Evolutionary conservation across 257 asterid genomes (phyloP).

Genomic region (Nicotiana undulata): DNA sequence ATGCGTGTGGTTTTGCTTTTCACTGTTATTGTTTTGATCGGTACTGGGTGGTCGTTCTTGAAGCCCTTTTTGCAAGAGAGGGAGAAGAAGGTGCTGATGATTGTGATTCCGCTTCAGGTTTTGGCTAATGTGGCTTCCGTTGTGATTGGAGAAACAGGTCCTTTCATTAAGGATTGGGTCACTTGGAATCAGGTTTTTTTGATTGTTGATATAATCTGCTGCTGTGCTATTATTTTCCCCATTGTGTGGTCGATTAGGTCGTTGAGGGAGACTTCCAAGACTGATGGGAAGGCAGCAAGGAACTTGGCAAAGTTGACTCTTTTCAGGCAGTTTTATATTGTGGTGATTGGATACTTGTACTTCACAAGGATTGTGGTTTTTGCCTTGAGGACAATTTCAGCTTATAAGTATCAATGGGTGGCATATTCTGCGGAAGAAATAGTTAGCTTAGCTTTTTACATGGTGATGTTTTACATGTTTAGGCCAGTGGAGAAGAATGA

Average conservation of each 20-base stretch:
- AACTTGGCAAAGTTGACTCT: constrained; percentile 80
- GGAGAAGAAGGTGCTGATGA: constrained; percentile 97
- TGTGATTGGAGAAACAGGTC: constrained; percentile 97
- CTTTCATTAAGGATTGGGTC: constrained; percentile 87
- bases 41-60: constrained; percentile 92
- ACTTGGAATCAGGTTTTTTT: constrained; percentile 91
- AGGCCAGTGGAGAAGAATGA: constrained; percentile 89
- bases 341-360: constrained; percentile 88
- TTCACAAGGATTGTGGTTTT: constrained; percentile 96
- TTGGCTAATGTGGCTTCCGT: constrained; percentile 83
- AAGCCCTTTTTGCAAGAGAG: constrained; percentile 87
- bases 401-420: constrained; percentile 95
- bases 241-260: constrained; percentile 96
- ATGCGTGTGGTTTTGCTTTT: constrained; percentile 77
- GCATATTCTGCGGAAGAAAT: constrained; percentile 89
- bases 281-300: constrained; percentile 97
- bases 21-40: constrained; percentile 77
- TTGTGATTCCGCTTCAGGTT: constrained; percentile 91
- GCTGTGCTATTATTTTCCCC: constrained; percentile 91
- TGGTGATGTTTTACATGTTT: constrained; percentile 87
- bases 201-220: constrained; percentile 86
- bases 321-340: constrained; percentile 92
- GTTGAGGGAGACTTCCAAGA: constrained; percentile 92
- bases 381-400: constrained; percentile 78
- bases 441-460: constrained; percentile 75